Evolutionary conservation across 768 basidiomycete species (phyloP), one percentile per base, ranked within the genome.

Genomic region (Amanita pseudoporphyria): DNA sequence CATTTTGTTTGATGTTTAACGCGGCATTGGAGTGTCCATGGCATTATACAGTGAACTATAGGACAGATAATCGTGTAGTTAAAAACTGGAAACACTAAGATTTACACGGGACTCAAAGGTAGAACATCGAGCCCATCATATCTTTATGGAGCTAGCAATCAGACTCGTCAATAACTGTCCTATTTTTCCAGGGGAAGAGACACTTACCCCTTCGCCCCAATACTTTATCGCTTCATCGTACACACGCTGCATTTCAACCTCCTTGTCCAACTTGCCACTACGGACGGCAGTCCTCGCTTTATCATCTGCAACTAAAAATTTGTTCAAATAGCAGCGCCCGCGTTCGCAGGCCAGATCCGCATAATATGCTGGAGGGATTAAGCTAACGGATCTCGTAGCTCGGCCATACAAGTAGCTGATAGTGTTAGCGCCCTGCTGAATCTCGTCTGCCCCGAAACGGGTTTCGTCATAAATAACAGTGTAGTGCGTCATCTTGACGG

Each of bases 291-390:
- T 58, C 18, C 71, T 71, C 10, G 65, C 55, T 62, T 71, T 73
- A 57, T 77, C 75, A 18, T 77, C 76, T 3, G 71, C 75, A 61
- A 21, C 32, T 30, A 90, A 62, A 45, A 87, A 81, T 1, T 82
- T 79, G 53, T 88, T 85, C 35, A 91, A 55, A 58, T 88, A 91
- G 58, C 72, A 83, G 32, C 87, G 66, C 0, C 83, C 88, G 9
- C 88, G 70, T 64, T 91, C 87, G 60, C 87, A 89, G 1, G 86
- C 88, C 45, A 90, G 64, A 64, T 90, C 87, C 6, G 86, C 83
- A 56, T 87, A 88, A 59, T 87, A 87, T 0, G 87, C 87, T 0
- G 87, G 75, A 0, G 88, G 87, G 9, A 89, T 72, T 19, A 91
- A 68, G 59, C 84, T 87, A 26, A 93, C 90, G 0, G 87, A 83